Conservation (phyloP, 148 eudicot species). For the Camellia granthamiana region DNA sequence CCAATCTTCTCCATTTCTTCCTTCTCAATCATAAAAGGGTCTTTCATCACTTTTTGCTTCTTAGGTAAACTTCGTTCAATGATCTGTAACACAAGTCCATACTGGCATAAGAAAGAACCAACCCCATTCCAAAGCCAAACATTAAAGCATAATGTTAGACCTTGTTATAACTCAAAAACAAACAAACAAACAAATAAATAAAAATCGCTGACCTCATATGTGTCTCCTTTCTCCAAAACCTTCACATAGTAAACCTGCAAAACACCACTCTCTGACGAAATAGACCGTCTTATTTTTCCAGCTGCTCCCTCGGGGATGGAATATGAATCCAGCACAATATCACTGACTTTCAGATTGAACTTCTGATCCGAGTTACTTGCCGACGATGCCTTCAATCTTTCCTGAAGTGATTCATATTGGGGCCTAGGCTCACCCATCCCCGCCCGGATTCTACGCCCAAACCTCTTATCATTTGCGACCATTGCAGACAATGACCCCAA, state of each 20-base stretch:
- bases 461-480: slow-evolving; percentile 78
- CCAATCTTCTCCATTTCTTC: slow-evolving; percentile 83
- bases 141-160: slow-evolving; percentile 6
- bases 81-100: slow-evolving; percentile 50
- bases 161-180: slow-evolving; percentile 1
- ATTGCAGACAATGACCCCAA: slow-evolving; percentile 82
- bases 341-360: slow-evolving; percentile 76
- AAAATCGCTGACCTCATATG: slow-evolving; percentile 67
- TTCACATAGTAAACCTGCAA: slow-evolving; percentile 89
- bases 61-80: slow-evolving; percentile 90
- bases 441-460: slow-evolving; percentile 51
- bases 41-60: slow-evolving; percentile 60
- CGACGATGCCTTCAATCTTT: slow-evolving; percentile 61
- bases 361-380: slow-evolving; percentile 42
- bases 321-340: slow-evolving; percentile 48
- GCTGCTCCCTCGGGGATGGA: slow-evolving; percentile 88
- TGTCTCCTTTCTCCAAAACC: slow-evolving; percentile 95
- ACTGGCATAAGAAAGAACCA: not conserved
- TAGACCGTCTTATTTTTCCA: slow-evolving; percentile 71
- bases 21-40: slow-evolving; percentile 70
- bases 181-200: not conserved
- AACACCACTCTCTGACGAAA: slow-evolving; percentile 74
- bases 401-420: slow-evolving; percentile 87
- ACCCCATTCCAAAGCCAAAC: not conserved
- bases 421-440: slow-evolving; percentile 76